Percentiles rank a stretch among this genome's conserved stretches.
phyloP scores from a whole-genome alignment of 2,329 filamentous ascomycete species.

The Aphanocladium album region DNA sequence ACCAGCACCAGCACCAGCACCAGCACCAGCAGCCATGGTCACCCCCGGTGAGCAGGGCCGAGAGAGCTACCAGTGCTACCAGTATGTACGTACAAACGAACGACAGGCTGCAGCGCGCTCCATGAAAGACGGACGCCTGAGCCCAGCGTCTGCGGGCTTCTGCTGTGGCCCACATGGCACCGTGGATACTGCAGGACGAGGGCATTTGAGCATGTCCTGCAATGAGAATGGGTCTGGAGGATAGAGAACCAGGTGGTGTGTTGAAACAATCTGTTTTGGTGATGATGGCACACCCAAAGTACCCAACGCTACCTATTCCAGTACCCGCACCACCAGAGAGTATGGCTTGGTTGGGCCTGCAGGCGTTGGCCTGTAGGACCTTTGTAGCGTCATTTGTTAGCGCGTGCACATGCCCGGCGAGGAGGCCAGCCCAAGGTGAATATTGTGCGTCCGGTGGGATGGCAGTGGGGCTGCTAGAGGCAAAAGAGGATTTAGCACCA shows the following conservation, averaged over 20 bases:
- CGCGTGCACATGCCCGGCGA: neutral
- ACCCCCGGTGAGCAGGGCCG: neutral
- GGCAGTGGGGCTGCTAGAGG: neutral
- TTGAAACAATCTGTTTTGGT: neutral
- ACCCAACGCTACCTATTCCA: too few species aligned
- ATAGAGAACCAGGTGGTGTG: neutral
- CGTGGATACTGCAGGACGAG: neutral
- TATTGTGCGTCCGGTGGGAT: neutral
- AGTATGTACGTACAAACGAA: too few species aligned
- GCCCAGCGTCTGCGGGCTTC: neutral
- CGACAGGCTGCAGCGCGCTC: neutral
- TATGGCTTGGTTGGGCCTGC: neutral
- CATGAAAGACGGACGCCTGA: neutral
- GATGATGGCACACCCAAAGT: neutral
- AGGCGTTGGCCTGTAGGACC: neutral
- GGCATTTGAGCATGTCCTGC: neutral
- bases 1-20: too few species aligned
- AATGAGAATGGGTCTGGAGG: neutral
- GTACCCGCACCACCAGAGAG: neutral
- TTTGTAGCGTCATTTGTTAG: slow-evolving; percentile 8
- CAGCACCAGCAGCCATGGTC: neutral
- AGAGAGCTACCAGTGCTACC: too few species aligned
- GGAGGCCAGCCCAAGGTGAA: neutral
- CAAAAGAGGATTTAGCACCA: neutral
- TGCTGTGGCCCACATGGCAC: neutral